Evolutionary conservation across 495 filamentous ascomycete species (phyloP), one percentile per base, ranked within the genome.

Genomic region (Aspergillus campestris): DNA sequence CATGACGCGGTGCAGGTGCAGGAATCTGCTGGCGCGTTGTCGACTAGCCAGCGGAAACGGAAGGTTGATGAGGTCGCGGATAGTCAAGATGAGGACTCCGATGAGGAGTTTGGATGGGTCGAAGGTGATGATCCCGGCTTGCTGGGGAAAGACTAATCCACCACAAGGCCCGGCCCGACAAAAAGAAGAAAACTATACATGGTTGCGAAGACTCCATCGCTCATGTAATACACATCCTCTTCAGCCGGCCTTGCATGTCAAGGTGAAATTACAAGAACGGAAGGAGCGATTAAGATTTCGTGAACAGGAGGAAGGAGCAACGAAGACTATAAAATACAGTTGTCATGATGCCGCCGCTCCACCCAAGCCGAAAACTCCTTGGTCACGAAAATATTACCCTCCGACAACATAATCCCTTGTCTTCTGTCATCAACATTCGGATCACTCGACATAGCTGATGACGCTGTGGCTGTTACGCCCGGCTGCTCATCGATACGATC

Each of bases 51-150:
- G 56, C 55, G 62, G 31, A 78, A 78, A 45, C 67, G 74, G n/a
- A 78, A 77, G 44, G 64, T 66, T 11, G 66, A 68, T 34, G 72
- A 75, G 40, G 62, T 74, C 27, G 70, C 67, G 7, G 71, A 76
- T 45, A 76, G 71, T 41, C 60, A 74, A 44, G 73, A 72, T 40
- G 74, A 75, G 34, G 69, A 66, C 30, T 69, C 60, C 8, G 70
- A 73, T 12, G 56, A 44, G 8, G 73, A 75, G 7, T 64, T 55
- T 31, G 55, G 58, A 27, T 66, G 58, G 56, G 47, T 49, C 9
- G 55, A 58, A 38, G 56, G 53, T 24, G 44, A 52, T 31, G 44
- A 55, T 38, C 48, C 30, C 5, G 42, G 44, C 6, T 38, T 56
- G 6, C 45, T 45, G n/a, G 51, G 47, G 37, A 45, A 51, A 24